Conservation (phyloP, 192 early-diverging fungal genomes). For the Gonapodya sp. region DNA sequence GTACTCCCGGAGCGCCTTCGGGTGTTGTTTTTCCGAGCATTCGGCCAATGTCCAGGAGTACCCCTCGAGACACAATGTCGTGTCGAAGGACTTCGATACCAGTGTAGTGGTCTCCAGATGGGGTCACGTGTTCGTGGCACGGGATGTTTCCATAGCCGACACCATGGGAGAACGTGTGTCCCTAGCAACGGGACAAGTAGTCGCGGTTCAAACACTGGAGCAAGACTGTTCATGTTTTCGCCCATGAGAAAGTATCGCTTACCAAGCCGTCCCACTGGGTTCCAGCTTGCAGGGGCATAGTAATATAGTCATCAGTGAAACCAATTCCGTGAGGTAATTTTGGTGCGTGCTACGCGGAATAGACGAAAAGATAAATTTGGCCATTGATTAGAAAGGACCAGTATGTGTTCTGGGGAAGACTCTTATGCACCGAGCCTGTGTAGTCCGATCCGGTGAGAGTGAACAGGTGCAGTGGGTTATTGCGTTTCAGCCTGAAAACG, state of each 20-base stretch:
- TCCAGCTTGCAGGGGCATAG: not conserved
- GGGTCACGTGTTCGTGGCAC: not conserved
- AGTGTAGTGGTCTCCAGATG: not conserved
- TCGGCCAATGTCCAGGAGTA: slow-evolving; percentile 6
- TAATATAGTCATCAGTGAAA: not conserved
- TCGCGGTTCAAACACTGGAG: too few species aligned
- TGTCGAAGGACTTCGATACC: not conserved
- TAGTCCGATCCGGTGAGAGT: not conserved
- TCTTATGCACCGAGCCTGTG: not conserved
- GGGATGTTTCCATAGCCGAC: not conserved
- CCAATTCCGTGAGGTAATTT: slow-evolving; percentile 1
- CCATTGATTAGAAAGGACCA: too few species aligned
- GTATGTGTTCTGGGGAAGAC: too few species aligned
- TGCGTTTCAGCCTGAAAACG: not conserved
- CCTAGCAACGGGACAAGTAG: too few species aligned
- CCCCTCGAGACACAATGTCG: not conserved
- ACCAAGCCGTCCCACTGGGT: slow-evolving; percentile 10
- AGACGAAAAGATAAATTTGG: not conserved
- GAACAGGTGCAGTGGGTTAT: not conserved
- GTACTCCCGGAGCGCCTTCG: not conserved
- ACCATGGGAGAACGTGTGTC: not conserved
- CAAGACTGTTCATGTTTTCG: too few species aligned
- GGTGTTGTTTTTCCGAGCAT: not conserved
- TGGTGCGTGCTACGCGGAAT: not conserved
- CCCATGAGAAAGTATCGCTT: too few species aligned